These are phyloP conservation scores for Penicillium bovifimosum DNA, from an alignment of 495 filamentous ascomycete species.

Conservation along the genomic window DNA sequence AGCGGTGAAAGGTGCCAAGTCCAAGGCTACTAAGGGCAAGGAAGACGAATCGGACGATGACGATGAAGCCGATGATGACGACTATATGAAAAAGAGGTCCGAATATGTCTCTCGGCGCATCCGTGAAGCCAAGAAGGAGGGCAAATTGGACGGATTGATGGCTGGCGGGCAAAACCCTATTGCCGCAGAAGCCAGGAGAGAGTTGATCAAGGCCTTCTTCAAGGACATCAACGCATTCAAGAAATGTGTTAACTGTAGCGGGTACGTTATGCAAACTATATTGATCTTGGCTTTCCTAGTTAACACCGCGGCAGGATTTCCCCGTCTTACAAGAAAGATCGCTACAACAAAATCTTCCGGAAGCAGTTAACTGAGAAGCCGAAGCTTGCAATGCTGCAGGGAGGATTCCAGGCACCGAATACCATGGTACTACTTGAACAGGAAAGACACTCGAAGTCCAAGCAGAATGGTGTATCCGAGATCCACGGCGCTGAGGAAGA, in stretches of 20 bases:
- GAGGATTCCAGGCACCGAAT: conserved; percentile 62
- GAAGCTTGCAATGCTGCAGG: conserved; percentile 64
- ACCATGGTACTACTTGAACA: conserved; percentile 48
- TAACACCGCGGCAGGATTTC: conserved; percentile 49
- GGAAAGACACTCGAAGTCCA: conserved; percentile 29
- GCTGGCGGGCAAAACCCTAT: conserved; percentile 71
- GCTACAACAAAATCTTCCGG: conserved; percentile 87
- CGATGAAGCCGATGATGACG: conserved; percentile 52
- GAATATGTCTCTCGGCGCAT: conserved; percentile 62
- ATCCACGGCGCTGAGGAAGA: conserved; percentile 61
- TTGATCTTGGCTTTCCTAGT: conserved; percentile 2
- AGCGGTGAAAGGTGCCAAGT: conserved; percentile 24
- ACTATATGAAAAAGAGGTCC: conserved; percentile 59
- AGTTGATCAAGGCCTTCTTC: conserved; percentile 74
- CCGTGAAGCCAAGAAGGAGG: conserved; percentile 47
- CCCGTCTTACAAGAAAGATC: conserved; percentile 77
- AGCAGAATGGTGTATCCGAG: conserved; percentile 33
- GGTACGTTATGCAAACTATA: conserved; percentile 35
- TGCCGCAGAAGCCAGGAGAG: conserved; percentile 66
- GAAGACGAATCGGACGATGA: conserved; percentile 48
- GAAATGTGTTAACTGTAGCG: conserved; percentile 69
- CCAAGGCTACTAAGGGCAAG: conserved; percentile 27
- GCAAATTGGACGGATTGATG: conserved; percentile 45
- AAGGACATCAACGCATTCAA: conserved; percentile 56
- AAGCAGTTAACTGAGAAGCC: conserved; percentile 68